These are phyloP conservation scores for Chenopodium formosanum DNA, from an alignment of 148 eudicot genomes.

Conservation along the genomic window DNA sequence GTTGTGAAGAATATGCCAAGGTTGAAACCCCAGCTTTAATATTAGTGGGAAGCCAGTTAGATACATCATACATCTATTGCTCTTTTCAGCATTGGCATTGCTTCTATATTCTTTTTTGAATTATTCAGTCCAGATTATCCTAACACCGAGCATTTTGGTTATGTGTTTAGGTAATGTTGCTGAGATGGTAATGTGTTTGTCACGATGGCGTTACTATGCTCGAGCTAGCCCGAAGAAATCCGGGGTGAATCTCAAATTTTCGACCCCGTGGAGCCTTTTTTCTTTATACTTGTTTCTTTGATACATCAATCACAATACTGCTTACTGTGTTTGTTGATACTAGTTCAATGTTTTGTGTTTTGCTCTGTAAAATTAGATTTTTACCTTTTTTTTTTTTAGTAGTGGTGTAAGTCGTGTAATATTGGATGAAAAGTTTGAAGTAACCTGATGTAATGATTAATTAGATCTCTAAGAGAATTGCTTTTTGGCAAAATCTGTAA, in stretches of 20 bases:
- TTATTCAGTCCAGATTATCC: background rate
- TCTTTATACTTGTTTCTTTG: background rate
- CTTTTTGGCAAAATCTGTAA: background rate
- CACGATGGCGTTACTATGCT: background rate
- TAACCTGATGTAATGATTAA: slow-evolving; percentile 9
- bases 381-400: background rate
- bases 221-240: background rate
- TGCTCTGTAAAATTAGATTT: background rate
- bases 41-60: background rate
- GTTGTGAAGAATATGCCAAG: background rate
- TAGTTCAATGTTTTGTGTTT: background rate
- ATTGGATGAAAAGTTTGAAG: background rate
- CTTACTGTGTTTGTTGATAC: too few relatives aligned
- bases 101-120: background rate
- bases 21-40: background rate
- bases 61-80: background rate
- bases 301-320: background rate
- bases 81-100: background rate
- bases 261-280: background rate
- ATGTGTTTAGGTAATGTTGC: background rate
- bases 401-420: background rate
- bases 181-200: background rate
- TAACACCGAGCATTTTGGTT: background rate
- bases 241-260: background rate
- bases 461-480: background rate